Percentiles rank a stretch among this genome's conserved stretches.
These are phyloP conservation scores for Rosa multiflora DNA, from an alignment of 306 rosid species.

Conservation along the genomic window DNA sequence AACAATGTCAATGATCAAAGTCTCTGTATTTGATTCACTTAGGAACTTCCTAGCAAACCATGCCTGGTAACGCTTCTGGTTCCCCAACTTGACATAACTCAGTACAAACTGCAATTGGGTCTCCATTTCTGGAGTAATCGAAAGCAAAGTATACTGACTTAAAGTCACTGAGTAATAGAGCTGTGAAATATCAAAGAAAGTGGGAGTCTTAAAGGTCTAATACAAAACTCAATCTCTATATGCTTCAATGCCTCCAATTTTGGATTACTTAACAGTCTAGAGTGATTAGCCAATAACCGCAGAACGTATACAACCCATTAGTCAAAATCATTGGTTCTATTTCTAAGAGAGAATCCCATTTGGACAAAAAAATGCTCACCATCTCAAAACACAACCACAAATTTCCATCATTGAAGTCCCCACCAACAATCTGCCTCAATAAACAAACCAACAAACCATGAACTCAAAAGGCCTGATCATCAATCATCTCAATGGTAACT, in stretches of 20 bases:
- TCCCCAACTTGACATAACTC: constrained; percentile 67
- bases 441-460: constrained; percentile 53
- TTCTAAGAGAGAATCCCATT: constrained; percentile 52
- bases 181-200: constrained; percentile 55
- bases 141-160: constrained; percentile 50
- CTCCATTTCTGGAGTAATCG: constrained; percentile 80
- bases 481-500: constrained; percentile 48
- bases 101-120: constrained; percentile 61
- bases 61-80: constrained; percentile 60
- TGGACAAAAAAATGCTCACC: constrained; percentile 41
- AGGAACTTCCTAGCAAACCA: constrained; percentile 78
- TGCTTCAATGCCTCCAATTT: constrained; percentile 52
- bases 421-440: constrained; percentile 67
- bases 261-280: constrained; percentile 23
- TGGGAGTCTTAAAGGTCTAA: constrained; percentile 46
- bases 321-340: constrained; percentile 53
- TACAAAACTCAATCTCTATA: constrained; percentile 66
- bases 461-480: constrained; percentile 50
- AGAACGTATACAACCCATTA: constrained; percentile 61
- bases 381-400: constrained; percentile 63
- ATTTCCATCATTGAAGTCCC: constrained; percentile 60
- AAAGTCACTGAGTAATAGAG: constrained; percentile 60
- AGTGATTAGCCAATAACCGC: constrained; percentile 70
- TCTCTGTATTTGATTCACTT: constrained; percentile 48
- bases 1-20: constrained; percentile 61